phyloP scores from a whole-genome alignment of 805 yeast species.

The Aciculoconidium aculeatum region DNA sequence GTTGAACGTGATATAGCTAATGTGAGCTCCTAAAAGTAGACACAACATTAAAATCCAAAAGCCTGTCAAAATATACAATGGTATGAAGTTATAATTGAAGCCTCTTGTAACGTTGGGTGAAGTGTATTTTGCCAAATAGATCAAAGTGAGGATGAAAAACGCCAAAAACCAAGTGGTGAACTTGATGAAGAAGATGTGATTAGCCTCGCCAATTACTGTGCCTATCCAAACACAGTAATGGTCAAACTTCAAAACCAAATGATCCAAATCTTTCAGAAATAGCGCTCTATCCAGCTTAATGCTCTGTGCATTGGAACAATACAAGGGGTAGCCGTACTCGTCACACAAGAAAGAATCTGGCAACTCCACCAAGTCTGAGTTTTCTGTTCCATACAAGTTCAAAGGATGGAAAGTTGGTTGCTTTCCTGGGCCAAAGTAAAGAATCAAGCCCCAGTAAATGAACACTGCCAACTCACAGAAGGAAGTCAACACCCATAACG shows the following conservation, averaged over 20 bases:
- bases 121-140: conserved; percentile 21
- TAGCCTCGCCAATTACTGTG: conserved; percentile 58
- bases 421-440: conserved; percentile 54
- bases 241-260: conserved; percentile 72
- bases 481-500: conserved; percentile 28
- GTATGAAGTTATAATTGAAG: conserved; percentile 45
- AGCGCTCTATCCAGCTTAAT: conserved; percentile 64
- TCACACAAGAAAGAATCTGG: conserved; percentile 68
- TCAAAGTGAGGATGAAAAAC: conserved; percentile 26
- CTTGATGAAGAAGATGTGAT: conserved; percentile 55
- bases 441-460: conserved; percentile 41
- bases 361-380: conserved; percentile 25
- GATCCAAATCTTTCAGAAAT: conserved; percentile 52
- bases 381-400: conserved; percentile 17
- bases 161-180: conserved; percentile 36
- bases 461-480: conserved; percentile 19
- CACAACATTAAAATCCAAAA: conserved; percentile 42
- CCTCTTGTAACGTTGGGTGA: conserved; percentile 16
- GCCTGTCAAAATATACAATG: conserved; percentile 38
- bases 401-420: conserved; percentile 32
- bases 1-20: conserved; percentile 41
- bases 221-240: conserved; percentile 84
- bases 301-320: conserved; percentile 65
- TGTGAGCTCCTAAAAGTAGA: conserved; percentile 38
- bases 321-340: conserved; percentile 65